Conservation (phyloP, 768 basidiomycete species). For the Russula emetica region DNA sequence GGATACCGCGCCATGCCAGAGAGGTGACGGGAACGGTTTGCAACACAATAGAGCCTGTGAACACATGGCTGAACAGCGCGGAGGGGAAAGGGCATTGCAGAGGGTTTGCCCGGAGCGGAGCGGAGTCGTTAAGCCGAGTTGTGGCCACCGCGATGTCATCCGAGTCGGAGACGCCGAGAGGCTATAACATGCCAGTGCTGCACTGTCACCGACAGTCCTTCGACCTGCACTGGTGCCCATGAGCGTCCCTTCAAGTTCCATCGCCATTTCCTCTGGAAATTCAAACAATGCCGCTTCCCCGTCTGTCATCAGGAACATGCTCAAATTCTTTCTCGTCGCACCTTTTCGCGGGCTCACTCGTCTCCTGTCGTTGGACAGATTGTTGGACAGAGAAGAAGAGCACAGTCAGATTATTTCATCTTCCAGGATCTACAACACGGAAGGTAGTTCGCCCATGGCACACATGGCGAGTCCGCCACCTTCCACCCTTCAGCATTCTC, state of each 20-base stretch:
- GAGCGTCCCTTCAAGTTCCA: slow-evolving; percentile 2
- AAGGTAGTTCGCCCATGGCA: slow-evolving; percentile 1
- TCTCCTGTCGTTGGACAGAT: slow-evolving; percentile 11
- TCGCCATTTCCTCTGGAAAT: neutral
- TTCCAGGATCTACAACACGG: slow-evolving; percentile 11
- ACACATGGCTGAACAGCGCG: neutral
- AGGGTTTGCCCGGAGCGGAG: neutral
- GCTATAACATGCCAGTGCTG: slow-evolving; percentile 11
- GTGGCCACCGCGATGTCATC: neutral
- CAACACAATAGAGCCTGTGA: neutral
- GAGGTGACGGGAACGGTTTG: neutral
- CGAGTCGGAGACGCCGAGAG: neutral
- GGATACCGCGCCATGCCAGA: slow-evolving; percentile 9
- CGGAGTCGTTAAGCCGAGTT: neutral
- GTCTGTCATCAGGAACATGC: neutral
- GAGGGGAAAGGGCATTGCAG: neutral
- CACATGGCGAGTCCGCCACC: slow-evolving; percentile 22
- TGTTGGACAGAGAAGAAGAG: slow-evolving; percentile 13
- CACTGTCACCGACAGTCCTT: neutral
- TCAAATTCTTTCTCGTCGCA: slow-evolving; percentile 9
- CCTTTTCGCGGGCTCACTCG: slow-evolving; percentile 12
- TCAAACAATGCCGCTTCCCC: neutral
- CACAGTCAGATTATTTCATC: slow-evolving; percentile 5
- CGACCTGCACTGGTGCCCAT: neutral
- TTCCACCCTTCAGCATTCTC: slow-evolving; percentile 35